Evolutionary conservation across 139 green algal genomes (phyloP).

Genomic region (Picochlorum sp.): DNA sequence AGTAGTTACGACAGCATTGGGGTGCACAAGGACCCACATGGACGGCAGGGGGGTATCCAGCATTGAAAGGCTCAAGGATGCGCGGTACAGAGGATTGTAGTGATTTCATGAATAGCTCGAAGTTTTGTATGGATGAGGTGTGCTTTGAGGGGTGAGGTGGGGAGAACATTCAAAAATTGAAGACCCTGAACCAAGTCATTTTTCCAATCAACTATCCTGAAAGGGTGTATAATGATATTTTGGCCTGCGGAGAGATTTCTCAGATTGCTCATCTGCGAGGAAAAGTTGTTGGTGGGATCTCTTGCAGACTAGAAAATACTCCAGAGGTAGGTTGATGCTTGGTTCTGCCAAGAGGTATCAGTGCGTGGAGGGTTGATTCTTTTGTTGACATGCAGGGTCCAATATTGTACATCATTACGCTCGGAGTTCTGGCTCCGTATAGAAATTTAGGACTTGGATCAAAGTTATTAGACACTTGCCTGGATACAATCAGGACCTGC

Average conservation of each 20-base stretch:
- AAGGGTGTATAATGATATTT: slow-evolving; percentile 36
- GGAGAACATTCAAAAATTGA: slow-evolving; percentile 60
- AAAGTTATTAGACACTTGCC: slow-evolving; percentile 10
- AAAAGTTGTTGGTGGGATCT: slow-evolving; percentile 55
- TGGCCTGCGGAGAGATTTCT: slow-evolving; percentile 34
- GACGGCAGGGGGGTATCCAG: too few relatives aligned
- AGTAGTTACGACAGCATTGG: too few relatives aligned
- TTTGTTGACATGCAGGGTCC: slow-evolving; percentile 12
- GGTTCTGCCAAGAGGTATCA: not conserved
- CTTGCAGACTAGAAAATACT: slow-evolving; percentile 53
- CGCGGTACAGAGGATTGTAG: too few relatives aligned
- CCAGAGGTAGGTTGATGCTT: slow-evolving; percentile 13
- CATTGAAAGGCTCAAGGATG: too few relatives aligned
- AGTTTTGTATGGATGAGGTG: not conserved
- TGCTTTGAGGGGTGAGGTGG: slow-evolving; percentile 29
- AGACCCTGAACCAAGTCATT: slow-evolving; percentile 57
- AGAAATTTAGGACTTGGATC: slow-evolving; percentile 52
- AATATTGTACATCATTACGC: slow-evolving; percentile 78
- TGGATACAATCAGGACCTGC: slow-evolving; percentile 8
- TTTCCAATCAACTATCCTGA: slow-evolving; percentile 76
- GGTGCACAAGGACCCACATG: too few relatives aligned
- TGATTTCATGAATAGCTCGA: too few relatives aligned
- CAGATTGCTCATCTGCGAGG: slow-evolving; percentile 47
- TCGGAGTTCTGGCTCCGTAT: slow-evolving; percentile 82
- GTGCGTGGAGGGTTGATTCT: not conserved